Conservation (phyloP, 306 rosid species). For the Pachyrhizus erosus region DNA sequence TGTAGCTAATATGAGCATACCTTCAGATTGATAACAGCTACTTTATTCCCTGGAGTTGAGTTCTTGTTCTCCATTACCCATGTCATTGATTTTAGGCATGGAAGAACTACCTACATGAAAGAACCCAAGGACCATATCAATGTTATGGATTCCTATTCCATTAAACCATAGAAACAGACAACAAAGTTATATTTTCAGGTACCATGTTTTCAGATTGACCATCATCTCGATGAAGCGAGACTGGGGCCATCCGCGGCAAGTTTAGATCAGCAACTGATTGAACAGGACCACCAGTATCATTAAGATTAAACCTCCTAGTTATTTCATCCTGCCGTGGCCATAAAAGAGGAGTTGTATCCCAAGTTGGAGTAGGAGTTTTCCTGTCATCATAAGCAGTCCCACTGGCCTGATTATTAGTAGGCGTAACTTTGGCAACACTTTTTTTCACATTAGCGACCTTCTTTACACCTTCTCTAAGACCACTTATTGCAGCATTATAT, state of each 20-base stretch:
- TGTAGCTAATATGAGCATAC: slow-evolving; percentile 47
- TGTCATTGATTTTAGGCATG: slow-evolving; percentile 92
- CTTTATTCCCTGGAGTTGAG: slow-evolving; percentile 77
- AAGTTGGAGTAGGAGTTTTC: slow-evolving; percentile 58
- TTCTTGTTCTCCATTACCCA: slow-evolving; percentile 98
- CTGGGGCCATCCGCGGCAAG: slow-evolving; percentile 89
- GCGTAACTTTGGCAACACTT: slow-evolving; percentile 73
- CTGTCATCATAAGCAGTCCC: slow-evolving; percentile 68
- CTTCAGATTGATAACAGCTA: slow-evolving; percentile 89
- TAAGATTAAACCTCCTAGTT: slow-evolving; percentile 74
- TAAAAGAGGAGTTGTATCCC: slow-evolving; percentile 77
- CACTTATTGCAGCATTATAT: slow-evolving; percentile 69
- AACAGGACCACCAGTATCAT: slow-evolving; percentile 69
- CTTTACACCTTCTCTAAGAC: slow-evolving; percentile 81
- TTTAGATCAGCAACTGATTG: slow-evolving; percentile 80
- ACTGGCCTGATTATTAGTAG: slow-evolving; percentile 64
- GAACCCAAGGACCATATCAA: slow-evolving; percentile 39
- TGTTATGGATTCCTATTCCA: slow-evolving; percentile 31
- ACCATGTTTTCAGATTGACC: slow-evolving; percentile 82
- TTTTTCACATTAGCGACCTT: slow-evolving; percentile 69
- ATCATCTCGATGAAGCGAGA: slow-evolving; percentile 86
- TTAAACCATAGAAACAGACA: slow-evolving; percentile 21
- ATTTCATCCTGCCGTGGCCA: slow-evolving; percentile 92
- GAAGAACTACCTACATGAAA: slow-evolving; percentile 75
- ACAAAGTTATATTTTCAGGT: slow-evolving; percentile 2